Percentiles rank a stretch among this genome's conserved stretches.
phyloP scores from a whole-genome alignment of 192 early-diverging fungal genomes.

The Entomortierella lignicola region DNA sequence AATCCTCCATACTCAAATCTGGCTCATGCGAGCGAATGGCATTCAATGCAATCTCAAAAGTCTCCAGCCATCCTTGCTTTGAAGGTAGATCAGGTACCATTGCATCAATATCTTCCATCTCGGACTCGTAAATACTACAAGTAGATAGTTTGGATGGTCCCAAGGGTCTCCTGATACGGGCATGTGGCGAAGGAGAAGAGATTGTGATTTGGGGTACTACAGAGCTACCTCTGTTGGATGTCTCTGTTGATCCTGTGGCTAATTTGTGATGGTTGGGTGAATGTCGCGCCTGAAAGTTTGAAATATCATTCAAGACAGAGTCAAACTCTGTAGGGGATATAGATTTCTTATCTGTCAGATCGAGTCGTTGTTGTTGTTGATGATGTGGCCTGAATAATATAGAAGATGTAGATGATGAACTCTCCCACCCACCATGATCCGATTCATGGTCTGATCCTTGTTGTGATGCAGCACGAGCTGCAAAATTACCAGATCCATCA shows the following conservation, averaged over 20 bases:
- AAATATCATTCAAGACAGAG: constrained; percentile 15
- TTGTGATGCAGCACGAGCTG: background rate
- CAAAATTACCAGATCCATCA: constrained; percentile 44
- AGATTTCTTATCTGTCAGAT: background rate
- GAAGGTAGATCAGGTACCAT: constrained; percentile 29
- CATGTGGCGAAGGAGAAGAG: background rate
- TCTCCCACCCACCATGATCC: constrained; percentile 23
- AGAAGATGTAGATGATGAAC: constrained; percentile 11
- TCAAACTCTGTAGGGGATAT: constrained; percentile 17
- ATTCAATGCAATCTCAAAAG: constrained; percentile 17
- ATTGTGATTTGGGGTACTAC: background rate
- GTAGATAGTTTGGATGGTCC: constrained; percentile 11
- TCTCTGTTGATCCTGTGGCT: background rate
- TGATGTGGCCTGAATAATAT: too few species aligned
- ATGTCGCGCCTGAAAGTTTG: constrained; percentile 6
- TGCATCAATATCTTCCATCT: constrained; percentile 34
- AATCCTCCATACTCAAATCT: constrained; percentile 6
- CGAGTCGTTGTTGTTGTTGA: too few species aligned
- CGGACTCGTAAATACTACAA: constrained; percentile 29
- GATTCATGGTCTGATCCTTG: constrained; percentile 22
- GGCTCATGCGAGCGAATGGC: constrained; percentile 7
- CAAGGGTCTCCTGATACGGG: background rate
- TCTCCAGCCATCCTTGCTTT: constrained; percentile 27
- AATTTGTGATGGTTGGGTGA: too few species aligned
- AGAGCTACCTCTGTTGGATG: background rate